Base-by-base conservation (phyloP, 768 basidiomycete genomes). In the Lactifluus pinguis region DNA sequence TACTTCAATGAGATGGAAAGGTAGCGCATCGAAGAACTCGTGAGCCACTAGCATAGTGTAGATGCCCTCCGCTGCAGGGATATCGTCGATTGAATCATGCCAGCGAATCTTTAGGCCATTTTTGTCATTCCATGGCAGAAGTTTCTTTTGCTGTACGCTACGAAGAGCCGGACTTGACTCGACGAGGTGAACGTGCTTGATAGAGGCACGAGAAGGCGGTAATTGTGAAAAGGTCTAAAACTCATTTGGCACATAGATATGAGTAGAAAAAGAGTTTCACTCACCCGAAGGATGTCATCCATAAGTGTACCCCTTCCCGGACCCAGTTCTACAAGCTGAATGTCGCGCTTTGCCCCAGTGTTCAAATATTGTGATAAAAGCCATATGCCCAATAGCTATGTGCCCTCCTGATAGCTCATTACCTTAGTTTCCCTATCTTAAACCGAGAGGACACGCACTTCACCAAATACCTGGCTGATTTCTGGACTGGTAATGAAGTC, bases 401-500 rank as follows among this genome's bases (percentile, higher is more conserved):
- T 60, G 53, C 14, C 34, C 69, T 68, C 50, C 62, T 62, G 65
- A 57, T 63, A 63, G 74, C 69, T 81, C 73, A 73, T 79, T 73
- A 77, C 71, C 75, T 68, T 59, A 47, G 50, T 63, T 54, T 64
- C 44, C 47, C 62, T 30, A 25, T 51, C 14, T 25, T n/a, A 48
- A 30, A 34, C 3, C 48, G 29, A 59, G 39, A 10, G 44, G 48
- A 15, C 21, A 72, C 82, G 65, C 69, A 94, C 95, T 84, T 99
- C 95, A 61, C 97, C 97, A 70, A 98, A 98, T 0, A 91, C 83
- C 71, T 98, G 94, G 67, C 84, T 90, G 55, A 99, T 98, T 72
- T 99, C 97, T 2, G 95, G 97, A 67, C 89, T 93, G 11, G 97
- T 99, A 21, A 89, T 87, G 69, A 98, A 99, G 76, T 99, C 97